A percentile compares a stretch with the other conserved stretches of the same genome.
Evolutionary conservation across 805 yeast genomes (phyloP).

Genomic region (Ascoidea rubescens): DNA sequence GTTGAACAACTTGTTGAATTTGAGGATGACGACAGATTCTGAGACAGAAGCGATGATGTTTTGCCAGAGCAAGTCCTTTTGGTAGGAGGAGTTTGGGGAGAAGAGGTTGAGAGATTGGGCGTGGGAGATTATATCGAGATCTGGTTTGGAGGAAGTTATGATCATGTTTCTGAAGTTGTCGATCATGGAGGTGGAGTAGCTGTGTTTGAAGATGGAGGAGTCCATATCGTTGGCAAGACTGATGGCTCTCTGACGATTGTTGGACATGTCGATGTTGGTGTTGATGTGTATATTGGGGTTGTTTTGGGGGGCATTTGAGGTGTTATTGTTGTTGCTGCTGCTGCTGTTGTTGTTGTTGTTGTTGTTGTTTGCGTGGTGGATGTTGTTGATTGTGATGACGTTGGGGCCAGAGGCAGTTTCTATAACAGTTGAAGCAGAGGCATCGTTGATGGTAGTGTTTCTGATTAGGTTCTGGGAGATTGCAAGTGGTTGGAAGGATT

Average conservation of each 20-base stretch:
- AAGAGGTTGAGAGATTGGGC: too few relatives aligned
- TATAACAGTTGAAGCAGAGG: too few relatives aligned
- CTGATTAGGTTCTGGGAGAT: too few relatives aligned
- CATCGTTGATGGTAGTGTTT: too few relatives aligned
- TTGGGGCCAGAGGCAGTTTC: too few relatives aligned
- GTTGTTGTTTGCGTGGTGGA: too few relatives aligned
- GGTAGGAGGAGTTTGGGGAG: background rate
- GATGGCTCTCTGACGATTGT: too few relatives aligned
- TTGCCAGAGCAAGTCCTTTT: constrained; percentile 10
- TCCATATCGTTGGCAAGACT: background rate
- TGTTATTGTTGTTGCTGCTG: background rate
- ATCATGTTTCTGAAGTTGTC: background rate
- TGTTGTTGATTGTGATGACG: too few relatives aligned
- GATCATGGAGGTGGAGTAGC: background rate
- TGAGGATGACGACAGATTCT: constrained; percentile 10
- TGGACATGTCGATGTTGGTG: background rate
- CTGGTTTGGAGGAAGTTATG: background rate
- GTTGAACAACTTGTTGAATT: constrained; percentile 10
- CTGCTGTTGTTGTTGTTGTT: too few relatives aligned
- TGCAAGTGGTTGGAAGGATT: too few relatives aligned
- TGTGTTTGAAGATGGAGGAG: background rate
- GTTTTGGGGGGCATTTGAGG: background rate
- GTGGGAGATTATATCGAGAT: background rate
- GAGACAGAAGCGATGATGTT: constrained; percentile 11
- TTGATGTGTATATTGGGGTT: background rate